Evolutionary conservation across 2,329 filamentous ascomycete genomes (phyloP).

Genomic region (Colletotrichum graminicola): DNA sequence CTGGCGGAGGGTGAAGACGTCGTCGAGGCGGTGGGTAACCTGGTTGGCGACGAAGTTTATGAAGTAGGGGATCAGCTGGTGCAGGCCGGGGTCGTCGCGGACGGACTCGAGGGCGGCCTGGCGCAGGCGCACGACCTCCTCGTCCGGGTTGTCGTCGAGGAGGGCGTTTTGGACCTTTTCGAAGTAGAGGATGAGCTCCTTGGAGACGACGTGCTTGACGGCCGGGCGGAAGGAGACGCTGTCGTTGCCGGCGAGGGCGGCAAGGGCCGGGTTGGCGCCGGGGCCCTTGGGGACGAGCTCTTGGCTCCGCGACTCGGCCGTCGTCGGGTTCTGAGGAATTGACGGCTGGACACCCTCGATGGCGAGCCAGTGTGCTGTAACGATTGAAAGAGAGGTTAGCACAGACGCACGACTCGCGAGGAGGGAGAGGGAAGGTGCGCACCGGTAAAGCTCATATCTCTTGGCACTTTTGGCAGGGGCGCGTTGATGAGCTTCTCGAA

Average conservation of each 20-base stretch:
- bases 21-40: constrained; percentile 92
- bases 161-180: constrained; percentile 93
- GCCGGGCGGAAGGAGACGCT: constrained; percentile 87
- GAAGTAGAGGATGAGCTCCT: constrained; percentile 96
- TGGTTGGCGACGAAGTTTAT: constrained; percentile 96
- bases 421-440: constrained; percentile 48
- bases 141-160: constrained; percentile 87
- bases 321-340: constrained; percentile 95
- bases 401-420: not conserved
- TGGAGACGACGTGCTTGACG: constrained; percentile 95
- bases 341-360: constrained; percentile 97
- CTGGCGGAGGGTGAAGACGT: constrained; percentile 87
- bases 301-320: constrained; percentile 83
- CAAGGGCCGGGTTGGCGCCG: constrained; percentile 86
- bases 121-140: constrained; percentile 78
- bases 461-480: constrained; percentile 91
- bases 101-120: constrained; percentile 88
- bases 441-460: constrained; percentile 94
- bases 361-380: constrained; percentile 91
- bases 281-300: constrained; percentile 92
- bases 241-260: constrained; percentile 85
- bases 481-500: constrained; percentile 99
- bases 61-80: constrained; percentile 96
- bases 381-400: constrained; percentile 36
- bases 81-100: constrained; percentile 88